phyloP scores from a whole-genome alignment of 2,329 filamentous ascomycete species.

The Curvularia sp. region DNA sequence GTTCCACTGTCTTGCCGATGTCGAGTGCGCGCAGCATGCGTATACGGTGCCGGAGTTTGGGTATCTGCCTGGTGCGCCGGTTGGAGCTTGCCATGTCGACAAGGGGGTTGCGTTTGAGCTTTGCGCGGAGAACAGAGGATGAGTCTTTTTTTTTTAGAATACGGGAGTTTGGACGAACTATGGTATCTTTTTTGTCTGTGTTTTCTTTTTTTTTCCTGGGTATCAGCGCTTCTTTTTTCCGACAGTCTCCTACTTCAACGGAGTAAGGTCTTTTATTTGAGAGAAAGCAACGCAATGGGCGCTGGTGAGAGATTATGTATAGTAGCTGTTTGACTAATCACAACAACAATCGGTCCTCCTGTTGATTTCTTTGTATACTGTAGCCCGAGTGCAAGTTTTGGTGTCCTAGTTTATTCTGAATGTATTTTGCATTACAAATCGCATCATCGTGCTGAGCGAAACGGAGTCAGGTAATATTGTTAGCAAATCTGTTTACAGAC shows the following conservation, averaged over 20 bases:
- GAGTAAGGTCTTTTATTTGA: not conserved
- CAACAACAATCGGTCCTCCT: not conserved
- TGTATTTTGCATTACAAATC: not conserved
- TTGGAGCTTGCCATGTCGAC: constrained; percentile 15
- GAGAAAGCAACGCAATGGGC: not conserved
- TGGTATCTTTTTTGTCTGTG: not conserved
- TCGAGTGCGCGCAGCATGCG: constrained; percentile 19
- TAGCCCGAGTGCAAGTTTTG: not conserved
- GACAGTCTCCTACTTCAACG: not conserved
- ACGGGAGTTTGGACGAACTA: not conserved
- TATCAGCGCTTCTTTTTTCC: not conserved
- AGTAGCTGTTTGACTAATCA: not conserved
- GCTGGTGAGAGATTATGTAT: not conserved
- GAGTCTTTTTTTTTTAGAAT: not conserved
- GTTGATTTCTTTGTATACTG: not conserved
- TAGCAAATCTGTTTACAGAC: not conserved
- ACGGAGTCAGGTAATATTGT: not conserved
- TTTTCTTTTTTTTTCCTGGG: not conserved
- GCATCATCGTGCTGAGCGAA: not conserved
- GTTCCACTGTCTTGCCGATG: constrained; percentile 15
- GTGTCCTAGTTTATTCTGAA: not conserved
- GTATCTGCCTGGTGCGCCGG: constrained; percentile 20
- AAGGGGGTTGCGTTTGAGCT: constrained; percentile 27
- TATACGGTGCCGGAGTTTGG: constrained; percentile 23
- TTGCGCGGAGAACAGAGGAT: constrained; percentile 18